Evolutionary conservation across 2,329 filamentous ascomycete genomes (phyloP), one percentile per base, ranked within the genome.

Genomic region (Rasamsonia emersonii): DNA sequence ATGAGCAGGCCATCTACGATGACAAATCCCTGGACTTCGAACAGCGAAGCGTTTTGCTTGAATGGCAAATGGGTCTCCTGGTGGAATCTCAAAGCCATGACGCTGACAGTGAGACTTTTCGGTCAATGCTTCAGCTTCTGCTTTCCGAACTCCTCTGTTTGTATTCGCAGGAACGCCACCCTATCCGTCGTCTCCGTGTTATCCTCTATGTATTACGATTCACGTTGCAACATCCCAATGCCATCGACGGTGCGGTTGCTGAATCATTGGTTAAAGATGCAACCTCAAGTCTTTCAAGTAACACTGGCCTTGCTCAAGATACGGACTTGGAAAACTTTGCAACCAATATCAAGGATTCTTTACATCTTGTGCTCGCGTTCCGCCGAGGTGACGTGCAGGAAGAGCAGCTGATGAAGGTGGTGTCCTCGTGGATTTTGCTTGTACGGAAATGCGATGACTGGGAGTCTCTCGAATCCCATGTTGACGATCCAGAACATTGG

Each of bases 401-500:
- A 4, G 41, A 48, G 5, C 40, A 49, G 9, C 33, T 63, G 4
- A 42, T 50, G 11, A 32, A 41, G 3, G 49, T 57, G 1, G 45
- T 62, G 28, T 40, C 52, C 5, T 57, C 50, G 4, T 62, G 61
- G 56, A 45, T 38, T 18, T 45, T 41, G 14, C 61, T 76, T 30
- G 50, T 65, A 17, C 53, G 50, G 27, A 51, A 61, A 16, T 68
- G 72, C 40, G 40, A 53, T 24, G 59, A 63, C 19, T 56, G 60
- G 51, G 44, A 56, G 5, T 51, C 58, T 5, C 41, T 78, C 11
- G 36, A 56, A 9, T 46, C 53, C 9, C 50, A 53, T 9, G 47
- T 80, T n/a, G 69, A 74, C 27, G 65, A 75, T 42, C 43, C 62
- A 5, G 59, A 65, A 11, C 53, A 58, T 27, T 67, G 72, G 50